Conservation (phyloP, 495 filamentous ascomycete genomes). For the Rostrohypoxylon terebratum region DNA sequence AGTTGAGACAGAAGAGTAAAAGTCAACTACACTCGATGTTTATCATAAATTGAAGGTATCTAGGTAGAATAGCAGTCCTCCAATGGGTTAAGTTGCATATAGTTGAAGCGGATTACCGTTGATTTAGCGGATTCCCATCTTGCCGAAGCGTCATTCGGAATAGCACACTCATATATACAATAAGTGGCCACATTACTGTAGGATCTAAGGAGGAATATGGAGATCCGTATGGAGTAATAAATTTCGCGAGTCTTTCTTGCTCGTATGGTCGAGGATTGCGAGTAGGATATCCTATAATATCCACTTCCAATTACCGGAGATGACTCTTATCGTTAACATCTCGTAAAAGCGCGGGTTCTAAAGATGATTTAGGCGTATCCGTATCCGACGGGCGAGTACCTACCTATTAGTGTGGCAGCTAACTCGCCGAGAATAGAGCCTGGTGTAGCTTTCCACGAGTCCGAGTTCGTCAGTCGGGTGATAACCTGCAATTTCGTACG, state of each 20-base stretch:
- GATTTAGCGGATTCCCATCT: background rate
- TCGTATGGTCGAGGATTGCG: too few species aligned
- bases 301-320: background rate
- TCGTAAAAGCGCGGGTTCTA: background rate
- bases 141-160: slow-evolving; percentile 6
- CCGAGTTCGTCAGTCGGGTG: background rate
- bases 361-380: background rate
- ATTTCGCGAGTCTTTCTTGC: too few species aligned
- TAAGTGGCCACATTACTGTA: background rate
- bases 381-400: background rate
- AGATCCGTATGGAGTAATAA: too few species aligned
- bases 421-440: background rate
- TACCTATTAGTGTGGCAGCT: background rate
- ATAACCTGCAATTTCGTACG: too few species aligned
- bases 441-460: background rate
- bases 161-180: too few species aligned
- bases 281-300: background rate
- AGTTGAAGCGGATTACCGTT: too few species aligned
- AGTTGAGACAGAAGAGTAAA: slow-evolving; percentile 10
- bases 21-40: too few species aligned
- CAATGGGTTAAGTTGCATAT: too few species aligned
- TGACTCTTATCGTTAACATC: background rate
- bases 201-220: too few species aligned
- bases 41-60: background rate
- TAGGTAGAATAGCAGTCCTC: background rate